phyloP scores from a whole-genome alignment of 371 early-diverging fungal species.

The Circinella minor region DNA sequence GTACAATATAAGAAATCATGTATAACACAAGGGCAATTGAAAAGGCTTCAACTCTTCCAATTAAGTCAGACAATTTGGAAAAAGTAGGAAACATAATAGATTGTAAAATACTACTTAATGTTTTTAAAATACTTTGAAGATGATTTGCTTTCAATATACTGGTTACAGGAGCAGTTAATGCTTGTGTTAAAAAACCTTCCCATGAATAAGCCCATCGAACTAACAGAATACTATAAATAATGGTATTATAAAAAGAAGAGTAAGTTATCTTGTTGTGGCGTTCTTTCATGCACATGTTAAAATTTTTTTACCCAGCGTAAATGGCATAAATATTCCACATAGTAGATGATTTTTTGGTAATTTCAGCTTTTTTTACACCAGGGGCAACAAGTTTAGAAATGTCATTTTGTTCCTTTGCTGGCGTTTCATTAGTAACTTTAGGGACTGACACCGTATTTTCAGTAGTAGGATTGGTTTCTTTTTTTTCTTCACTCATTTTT shows the following conservation, averaged over 20 bases:
- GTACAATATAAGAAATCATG: slow-evolving; percentile 20
- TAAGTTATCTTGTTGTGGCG: too few species aligned
- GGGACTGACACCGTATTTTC: not conserved
- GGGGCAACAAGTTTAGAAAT: slow-evolving; percentile 7
- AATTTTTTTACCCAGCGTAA: slow-evolving; percentile 8
- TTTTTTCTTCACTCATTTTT: not conserved
- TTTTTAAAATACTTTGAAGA: slow-evolving; percentile 18
- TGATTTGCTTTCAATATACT: slow-evolving; percentile 20
- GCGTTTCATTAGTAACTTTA: not conserved
- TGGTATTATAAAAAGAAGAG: not conserved
- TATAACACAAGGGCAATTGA: slow-evolving; percentile 24
- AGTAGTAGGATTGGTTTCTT: not conserved
- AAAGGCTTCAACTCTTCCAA: slow-evolving; percentile 28
- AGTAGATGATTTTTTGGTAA: not conserved
- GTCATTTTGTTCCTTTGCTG: not conserved
- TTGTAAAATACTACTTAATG: slow-evolving; percentile 24
- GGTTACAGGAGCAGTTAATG: slow-evolving; percentile 14
- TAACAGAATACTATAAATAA: slow-evolving; percentile 1
- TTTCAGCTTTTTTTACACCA: slow-evolving; percentile 15
- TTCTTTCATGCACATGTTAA: not conserved
- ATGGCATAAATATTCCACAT: slow-evolving; percentile 13
- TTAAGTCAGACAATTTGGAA: slow-evolving; percentile 35
- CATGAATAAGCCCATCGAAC: slow-evolving; percentile 16
- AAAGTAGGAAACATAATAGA: slow-evolving; percentile 31
- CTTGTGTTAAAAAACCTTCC: slow-evolving; percentile 8